Evolutionary conservation across 495 filamentous ascomycete species (phyloP).

Genomic region (Monascus purpureus): DNA sequence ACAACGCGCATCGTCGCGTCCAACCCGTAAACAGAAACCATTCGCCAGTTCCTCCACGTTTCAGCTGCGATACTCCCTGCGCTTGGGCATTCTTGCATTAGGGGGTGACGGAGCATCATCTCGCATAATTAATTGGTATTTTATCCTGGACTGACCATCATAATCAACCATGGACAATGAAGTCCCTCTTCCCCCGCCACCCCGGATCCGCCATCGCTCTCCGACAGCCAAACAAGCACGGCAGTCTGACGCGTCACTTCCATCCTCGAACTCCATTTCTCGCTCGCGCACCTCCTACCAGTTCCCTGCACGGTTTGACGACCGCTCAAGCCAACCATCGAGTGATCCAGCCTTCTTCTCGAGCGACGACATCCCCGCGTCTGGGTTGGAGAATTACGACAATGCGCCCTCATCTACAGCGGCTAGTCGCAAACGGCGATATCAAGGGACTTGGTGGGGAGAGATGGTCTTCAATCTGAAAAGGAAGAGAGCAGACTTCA

Average conservation of each 20-base stretch:
- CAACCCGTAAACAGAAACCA: too few species aligned
- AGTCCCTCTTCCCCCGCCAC: slow-evolving; percentile 29
- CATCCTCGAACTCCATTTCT: neutral
- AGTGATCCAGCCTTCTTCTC: slow-evolving; percentile 69
- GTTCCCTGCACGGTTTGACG: slow-evolving; percentile 22
- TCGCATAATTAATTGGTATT: too few species aligned
- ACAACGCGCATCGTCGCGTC: too few species aligned
- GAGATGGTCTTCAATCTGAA: slow-evolving; percentile 38
- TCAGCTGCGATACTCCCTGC: too few species aligned
- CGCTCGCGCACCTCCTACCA: slow-evolving; percentile 11
- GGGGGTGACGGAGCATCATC: too few species aligned
- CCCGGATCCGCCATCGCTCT: slow-evolving; percentile 27
- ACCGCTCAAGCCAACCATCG: slow-evolving; percentile 38
- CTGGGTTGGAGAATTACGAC: slow-evolving; percentile 56
- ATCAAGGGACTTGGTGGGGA: slow-evolving; percentile 59
- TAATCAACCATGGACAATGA: slow-evolving; percentile 32
- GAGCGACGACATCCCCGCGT: slow-evolving; percentile 58
- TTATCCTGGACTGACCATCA: too few species aligned
- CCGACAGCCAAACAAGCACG: slow-evolving; percentile 6
- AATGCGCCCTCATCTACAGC: slow-evolving; percentile 16
- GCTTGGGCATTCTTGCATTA: too few species aligned
- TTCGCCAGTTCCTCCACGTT: too few species aligned
- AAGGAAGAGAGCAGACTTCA: slow-evolving; percentile 41
- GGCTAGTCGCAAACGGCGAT: slow-evolving; percentile 44
- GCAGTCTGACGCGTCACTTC: too few species aligned